Conservation (phyloP, 306 rosid genomes). For the Lathyrus sativus region DNA sequence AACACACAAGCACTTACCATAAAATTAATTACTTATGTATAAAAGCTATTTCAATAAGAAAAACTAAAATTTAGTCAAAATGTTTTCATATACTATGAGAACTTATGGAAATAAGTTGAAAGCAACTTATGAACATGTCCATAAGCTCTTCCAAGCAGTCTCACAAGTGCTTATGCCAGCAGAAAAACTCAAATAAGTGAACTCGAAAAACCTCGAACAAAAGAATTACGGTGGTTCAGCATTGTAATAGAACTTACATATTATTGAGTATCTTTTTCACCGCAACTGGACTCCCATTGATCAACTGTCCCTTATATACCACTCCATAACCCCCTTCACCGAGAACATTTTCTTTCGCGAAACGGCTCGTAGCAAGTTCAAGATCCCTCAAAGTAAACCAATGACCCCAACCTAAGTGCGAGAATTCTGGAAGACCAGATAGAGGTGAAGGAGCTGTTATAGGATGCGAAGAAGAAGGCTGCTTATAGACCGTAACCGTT, state of each 20-base stretch:
- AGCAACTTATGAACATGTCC: not conserved
- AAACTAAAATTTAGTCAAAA: not conserved
- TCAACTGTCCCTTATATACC: slow-evolving; percentile 76
- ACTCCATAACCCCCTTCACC: slow-evolving; percentile 99
- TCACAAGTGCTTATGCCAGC: not conserved
- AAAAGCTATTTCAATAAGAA: not conserved
- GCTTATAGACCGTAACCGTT: slow-evolving; percentile 50
- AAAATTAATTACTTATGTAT: not conserved
- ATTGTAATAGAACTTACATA: slow-evolving; percentile 59
- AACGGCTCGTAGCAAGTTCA: slow-evolving; percentile 79
- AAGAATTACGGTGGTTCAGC: slow-evolving; percentile 15
- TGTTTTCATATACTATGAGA: not conserved
- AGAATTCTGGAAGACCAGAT: slow-evolving; percentile 80
- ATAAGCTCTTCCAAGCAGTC: not conserved
- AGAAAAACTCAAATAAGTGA: not conserved
- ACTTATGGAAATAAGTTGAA: not conserved
- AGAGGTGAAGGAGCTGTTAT: slow-evolving; percentile 86
- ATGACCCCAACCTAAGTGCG: slow-evolving; percentile 98
- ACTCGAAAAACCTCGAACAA: slow-evolving; percentile 3
- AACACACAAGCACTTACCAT: not conserved
- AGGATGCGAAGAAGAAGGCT: slow-evolving; percentile 73
- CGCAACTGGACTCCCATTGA: slow-evolving; percentile 88
- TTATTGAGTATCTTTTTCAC: slow-evolving; percentile 94
- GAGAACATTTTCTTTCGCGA: slow-evolving; percentile 72
- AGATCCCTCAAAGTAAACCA: slow-evolving; percentile 97